Base-by-base conservation (phyloP, 495 filamentous ascomycete genomes). In the Letharia lupina region DNA sequence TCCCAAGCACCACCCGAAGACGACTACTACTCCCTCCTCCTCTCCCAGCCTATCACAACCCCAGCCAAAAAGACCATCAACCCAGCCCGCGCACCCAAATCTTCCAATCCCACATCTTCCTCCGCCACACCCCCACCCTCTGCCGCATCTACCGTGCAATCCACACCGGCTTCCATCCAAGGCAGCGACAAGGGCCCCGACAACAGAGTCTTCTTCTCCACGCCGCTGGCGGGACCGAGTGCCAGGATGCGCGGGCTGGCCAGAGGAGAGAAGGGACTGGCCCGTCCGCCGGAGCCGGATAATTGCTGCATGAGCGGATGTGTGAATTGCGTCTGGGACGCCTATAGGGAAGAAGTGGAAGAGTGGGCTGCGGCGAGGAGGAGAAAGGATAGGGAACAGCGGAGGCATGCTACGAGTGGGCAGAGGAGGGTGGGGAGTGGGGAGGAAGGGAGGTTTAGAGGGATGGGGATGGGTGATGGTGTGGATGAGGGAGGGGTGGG, bases 291-390 rank as follows among this genome's bases (percentile, higher is more conserved):
- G 62, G 94, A 98, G 75, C 94, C 94, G 18, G 94, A 97, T 74
- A 96, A 98, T 76, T 98, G 94, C 83, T 98, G 94, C 77, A 98
- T 98, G 94, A 91, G 88, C 70, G 94, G 94, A 39, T 98, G 94
- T 74, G 93, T 96, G 40, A 93, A 98, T 74, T 98, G 94, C 75
- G 93, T 96, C 15, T 98, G 93, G 93, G 93, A 97, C 74, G 79
- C 82, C 54, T 96, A 87, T 76, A 80, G 91, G 6, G 93, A 98
- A 67, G 92, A 96, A 64, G 80, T 96, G 77, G 93, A 98, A 73
- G 88, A 89, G 56, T 96, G 91, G 91, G 89, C 86, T 35, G 78
- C 75, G 5, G 78, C 56, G 80, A 85, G 72, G 90, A 89, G 18
- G 79, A 82, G 68, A 72, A 68, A 76, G 69, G 68, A 74, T 75